Evolutionary conservation across 306 rosid species (phyloP), one percentile per base, ranked within the genome.

Genomic region (Dryas octopetala): DNA sequence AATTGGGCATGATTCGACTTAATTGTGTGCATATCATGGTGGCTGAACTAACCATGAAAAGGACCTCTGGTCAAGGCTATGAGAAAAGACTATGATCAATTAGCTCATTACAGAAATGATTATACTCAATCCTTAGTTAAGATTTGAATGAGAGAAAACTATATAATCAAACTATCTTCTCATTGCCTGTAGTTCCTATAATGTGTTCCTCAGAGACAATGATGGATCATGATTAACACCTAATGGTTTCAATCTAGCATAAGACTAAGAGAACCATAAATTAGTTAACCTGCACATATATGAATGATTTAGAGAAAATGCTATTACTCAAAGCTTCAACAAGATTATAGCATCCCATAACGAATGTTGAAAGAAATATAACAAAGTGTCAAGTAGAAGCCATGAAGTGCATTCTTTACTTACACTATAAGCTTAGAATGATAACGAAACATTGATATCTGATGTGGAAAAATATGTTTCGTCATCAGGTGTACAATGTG

Each of bases 141-240:
- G 11, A 46, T 46, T 23, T 51, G 46, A 52, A 8, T 4, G 48
- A 67, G 57, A 28, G 7, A 2, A 67, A 23, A 32, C 26, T 68
- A 38, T 49, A 26, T 28, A 49, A 68, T 32, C 11, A 68, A 13
- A 28, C 3, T 9, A 14, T 52, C 38, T 28, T 38, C 62, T 52
- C 16, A 52, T 69, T 32, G 62, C 62, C 61, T 32, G 44, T 51
- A 68, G 28, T 70, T 70, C 49, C 48, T 52, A 51, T 4, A 32
- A 28, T 51, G n/a, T 38, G 13, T 51, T 69, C 15, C 61, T 50
- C 5, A 2, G 13, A 38, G 62, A 70, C 47, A 70, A 23, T 16
- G 47, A 69, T 38, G 49, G 26, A 66, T 46, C 3, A 68, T 14
- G 9, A 32, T 17, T 43, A 44, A 65, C 32, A 65, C 50, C 32